Evolutionary conservation across 371 early-diverging fungal species (phyloP).

Genomic region (Rhizopus delemar): DNA sequence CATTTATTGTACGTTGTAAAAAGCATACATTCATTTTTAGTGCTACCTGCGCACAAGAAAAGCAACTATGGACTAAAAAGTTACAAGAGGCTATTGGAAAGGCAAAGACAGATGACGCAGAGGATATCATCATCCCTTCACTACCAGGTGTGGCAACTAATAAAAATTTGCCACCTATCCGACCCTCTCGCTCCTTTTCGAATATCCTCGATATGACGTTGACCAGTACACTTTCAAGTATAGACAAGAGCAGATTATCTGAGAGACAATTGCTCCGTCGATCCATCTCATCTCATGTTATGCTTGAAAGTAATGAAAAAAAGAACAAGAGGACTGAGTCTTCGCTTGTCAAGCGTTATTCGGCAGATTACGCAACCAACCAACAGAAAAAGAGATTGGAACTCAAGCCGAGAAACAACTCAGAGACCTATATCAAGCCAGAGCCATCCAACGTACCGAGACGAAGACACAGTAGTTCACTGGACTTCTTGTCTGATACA

Average conservation of each 20-base stretch:
- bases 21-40: constrained; percentile 49
- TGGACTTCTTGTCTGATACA: constrained; percentile 34
- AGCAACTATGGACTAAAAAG: constrained; percentile 42
- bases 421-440: constrained; percentile 34
- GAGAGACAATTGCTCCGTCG: constrained; percentile 3
- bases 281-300: constrained; percentile 15
- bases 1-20: constrained; percentile 43
- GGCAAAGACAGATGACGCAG: constrained; percentile 19
- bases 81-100: constrained; percentile 34
- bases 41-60: constrained; percentile 49
- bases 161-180: constrained; percentile 11
- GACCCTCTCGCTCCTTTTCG: constrained; percentile 35
- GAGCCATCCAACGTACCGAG: constrained; percentile 12
- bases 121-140: constrained; percentile 35
- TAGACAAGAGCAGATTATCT: neutral
- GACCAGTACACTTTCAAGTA: neutral
- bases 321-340: no score
- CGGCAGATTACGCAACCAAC: constrained; percentile 29
- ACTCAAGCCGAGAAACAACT: constrained; percentile 32
- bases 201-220: constrained; percentile 21
- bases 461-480: constrained; percentile 41
- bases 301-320: no score
- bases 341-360: constrained; percentile 32
- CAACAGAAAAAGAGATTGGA: neutral
- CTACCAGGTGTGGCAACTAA: constrained; percentile 29